Conservation (phyloP, 2,329 filamentous ascomycete genomes). For the Sclerotinia subarctica region DNA sequence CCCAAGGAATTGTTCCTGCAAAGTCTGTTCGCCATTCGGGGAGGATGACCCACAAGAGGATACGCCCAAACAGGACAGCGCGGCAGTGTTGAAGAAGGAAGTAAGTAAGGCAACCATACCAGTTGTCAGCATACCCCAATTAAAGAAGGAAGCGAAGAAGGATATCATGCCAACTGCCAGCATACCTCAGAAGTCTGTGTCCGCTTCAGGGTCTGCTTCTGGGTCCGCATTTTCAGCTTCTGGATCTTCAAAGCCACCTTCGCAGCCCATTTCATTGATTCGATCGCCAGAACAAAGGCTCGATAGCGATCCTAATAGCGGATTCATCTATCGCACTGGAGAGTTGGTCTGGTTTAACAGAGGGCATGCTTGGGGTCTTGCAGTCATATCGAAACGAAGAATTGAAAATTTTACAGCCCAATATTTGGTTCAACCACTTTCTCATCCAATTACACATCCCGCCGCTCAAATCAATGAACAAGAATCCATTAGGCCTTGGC, state of each 20-base stretch:
- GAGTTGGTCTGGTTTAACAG: constrained; percentile 57
- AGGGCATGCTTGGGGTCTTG: constrained; percentile 52
- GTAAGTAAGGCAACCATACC: constrained; percentile 13
- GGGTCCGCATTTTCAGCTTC: not conserved
- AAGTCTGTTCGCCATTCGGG: constrained; percentile 54
- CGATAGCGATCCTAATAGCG: constrained; percentile 45
- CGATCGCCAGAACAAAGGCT: constrained; percentile 45
- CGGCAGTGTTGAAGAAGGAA: constrained; percentile 25
- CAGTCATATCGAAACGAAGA: constrained; percentile 49
- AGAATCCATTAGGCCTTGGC: constrained; percentile 52
- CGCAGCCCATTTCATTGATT: constrained; percentile 17
- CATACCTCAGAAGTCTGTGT: constrained; percentile 7
- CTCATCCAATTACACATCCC: constrained; percentile 43
- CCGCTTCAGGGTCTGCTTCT: not conserved
- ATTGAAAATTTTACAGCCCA: constrained; percentile 36
- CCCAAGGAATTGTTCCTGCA: constrained; percentile 53
- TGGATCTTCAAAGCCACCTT: constrained; percentile 19
- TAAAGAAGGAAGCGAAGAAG: constrained; percentile 25
- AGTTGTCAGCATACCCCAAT: not conserved
- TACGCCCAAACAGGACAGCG: constrained; percentile 24
- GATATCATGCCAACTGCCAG: constrained; percentile 2
- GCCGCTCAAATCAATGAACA: constrained; percentile 44
- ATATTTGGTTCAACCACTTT: constrained; percentile 50
- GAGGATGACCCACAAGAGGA: constrained; percentile 40
- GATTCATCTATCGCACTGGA: constrained; percentile 51